Percentiles rank a stretch among this genome's conserved stretches.
phyloP scores from a whole-genome alignment of 164 flowering plant genomes.

The Cinnamomum micranthum region DNA sequence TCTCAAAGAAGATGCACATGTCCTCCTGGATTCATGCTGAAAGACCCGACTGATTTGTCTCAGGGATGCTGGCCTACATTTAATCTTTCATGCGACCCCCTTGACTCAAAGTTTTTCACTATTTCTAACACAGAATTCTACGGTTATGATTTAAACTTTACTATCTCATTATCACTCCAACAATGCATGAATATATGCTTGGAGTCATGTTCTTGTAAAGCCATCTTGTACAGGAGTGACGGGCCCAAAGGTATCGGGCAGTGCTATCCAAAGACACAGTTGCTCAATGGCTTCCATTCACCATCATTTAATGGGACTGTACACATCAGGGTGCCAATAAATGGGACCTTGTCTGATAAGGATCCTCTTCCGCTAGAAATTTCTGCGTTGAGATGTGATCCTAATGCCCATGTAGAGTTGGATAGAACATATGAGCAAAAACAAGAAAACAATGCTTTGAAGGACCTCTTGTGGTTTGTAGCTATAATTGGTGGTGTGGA shows the following conservation, averaged over 20 bases:
- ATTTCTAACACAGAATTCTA: conserved; percentile 11
- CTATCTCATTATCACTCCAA: background rate
- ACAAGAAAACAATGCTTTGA: background rate
- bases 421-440: background rate
- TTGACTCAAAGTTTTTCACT: conserved; percentile 1
- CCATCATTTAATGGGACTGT: background rate
- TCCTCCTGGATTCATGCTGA: conserved; percentile 3
- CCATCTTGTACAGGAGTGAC: background rate
- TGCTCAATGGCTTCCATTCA: conserved; percentile 10
- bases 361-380: too few species aligned
- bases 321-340: conserved; percentile 13
- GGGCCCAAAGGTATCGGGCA: background rate
- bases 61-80: conserved; percentile 25
- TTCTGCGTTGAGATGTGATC: background rate
- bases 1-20: conserved; percentile 9
- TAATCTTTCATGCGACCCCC: background rate
- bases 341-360: background rate
- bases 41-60: conserved; percentile 18
- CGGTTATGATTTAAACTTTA: conserved; percentile 5
- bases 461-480: conserved; percentile 6
- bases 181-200: conserved; percentile 11
- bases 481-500: conserved; percentile 18
- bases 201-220: conserved; percentile 9
- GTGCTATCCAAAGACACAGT: conserved; percentile 11
- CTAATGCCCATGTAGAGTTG: background rate